Conservation (phyloP, 257 asterid genomes). For the Fraxinus quadrangulata region DNA sequence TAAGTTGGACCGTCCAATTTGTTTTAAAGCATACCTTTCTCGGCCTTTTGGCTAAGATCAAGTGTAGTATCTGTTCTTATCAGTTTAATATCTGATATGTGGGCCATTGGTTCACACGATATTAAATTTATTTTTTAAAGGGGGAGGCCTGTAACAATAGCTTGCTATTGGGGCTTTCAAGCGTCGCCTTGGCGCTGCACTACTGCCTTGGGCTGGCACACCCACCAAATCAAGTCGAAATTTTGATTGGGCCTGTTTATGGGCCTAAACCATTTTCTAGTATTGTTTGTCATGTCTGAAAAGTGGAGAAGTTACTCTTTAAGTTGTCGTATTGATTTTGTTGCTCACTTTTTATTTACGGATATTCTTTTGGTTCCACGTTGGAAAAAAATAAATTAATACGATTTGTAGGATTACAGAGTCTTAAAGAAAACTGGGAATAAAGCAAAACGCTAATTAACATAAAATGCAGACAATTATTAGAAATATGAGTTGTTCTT, state of each 20-base stretch:
- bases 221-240: not conserved
- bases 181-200: not conserved
- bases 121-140: not conserved
- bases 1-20: not conserved
- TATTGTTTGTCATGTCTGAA: too few relatives aligned
- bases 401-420: too few relatives aligned
- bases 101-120: not conserved
- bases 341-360: too few relatives aligned
- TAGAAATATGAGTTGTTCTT: not conserved
- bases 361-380: too few relatives aligned
- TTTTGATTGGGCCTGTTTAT: not conserved
- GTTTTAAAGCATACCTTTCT: constrained; percentile 41
- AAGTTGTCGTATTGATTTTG: too few relatives aligned
- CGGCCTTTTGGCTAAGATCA: constrained; percentile 81
- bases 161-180: not conserved
- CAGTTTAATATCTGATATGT: constrained; percentile 22
- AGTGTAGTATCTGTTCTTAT: constrained; percentile 50
- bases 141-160: not conserved
- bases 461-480: not conserved
- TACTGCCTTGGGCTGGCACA: not conserved
- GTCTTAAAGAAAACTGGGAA: too few relatives aligned
- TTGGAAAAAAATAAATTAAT: too few relatives aligned
- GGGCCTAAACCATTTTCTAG: too few relatives aligned
- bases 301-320: too few relatives aligned
- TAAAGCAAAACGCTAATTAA: too few relatives aligned